phyloP scores from a whole-genome alignment of 768 basidiomycete genomes.

The Russula earlei region DNA sequence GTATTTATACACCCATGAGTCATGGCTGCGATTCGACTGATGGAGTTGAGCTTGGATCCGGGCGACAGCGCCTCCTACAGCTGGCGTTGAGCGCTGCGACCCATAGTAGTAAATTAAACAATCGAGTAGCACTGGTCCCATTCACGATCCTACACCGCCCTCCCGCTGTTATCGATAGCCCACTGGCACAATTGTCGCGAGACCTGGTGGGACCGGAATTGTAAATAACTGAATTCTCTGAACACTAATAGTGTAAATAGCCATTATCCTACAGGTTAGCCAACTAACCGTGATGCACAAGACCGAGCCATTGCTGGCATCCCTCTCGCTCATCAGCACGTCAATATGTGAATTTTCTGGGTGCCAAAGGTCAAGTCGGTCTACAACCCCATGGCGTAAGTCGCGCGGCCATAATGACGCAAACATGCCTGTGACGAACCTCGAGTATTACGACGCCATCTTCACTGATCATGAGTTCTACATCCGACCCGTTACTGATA shows the following conservation, averaged over 20 bases:
- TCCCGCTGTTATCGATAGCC: not conserved
- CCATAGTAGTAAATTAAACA: too few species aligned
- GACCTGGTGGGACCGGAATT: too few species aligned
- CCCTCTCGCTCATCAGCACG: constrained; percentile 10
- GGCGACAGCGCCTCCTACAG: too few species aligned
- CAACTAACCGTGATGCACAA: too few species aligned
- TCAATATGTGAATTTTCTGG: constrained; percentile 2
- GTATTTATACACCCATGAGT: constrained; percentile 6
- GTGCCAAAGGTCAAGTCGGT: not conserved
- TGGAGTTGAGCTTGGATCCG: not conserved
- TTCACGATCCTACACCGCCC: not conserved
- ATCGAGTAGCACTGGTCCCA: not conserved
- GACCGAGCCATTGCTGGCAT: too few species aligned
- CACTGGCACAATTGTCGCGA: constrained; percentile 9
- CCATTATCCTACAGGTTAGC: too few species aligned
- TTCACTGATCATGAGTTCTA: constrained; percentile 18
- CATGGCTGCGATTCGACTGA: not conserved
- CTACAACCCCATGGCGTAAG: constrained; percentile 8
- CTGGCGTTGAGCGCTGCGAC: too few species aligned
- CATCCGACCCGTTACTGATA: not conserved
- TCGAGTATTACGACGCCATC: constrained; percentile 15
- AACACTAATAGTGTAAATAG: too few species aligned
- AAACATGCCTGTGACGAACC: constrained; percentile 3
- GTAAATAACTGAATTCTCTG: too few species aligned
- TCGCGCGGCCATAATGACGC: constrained; percentile 1